phyloP scores from a whole-genome alignment of 164 flowering plant species.

The Kingdonia uniflora region DNA sequence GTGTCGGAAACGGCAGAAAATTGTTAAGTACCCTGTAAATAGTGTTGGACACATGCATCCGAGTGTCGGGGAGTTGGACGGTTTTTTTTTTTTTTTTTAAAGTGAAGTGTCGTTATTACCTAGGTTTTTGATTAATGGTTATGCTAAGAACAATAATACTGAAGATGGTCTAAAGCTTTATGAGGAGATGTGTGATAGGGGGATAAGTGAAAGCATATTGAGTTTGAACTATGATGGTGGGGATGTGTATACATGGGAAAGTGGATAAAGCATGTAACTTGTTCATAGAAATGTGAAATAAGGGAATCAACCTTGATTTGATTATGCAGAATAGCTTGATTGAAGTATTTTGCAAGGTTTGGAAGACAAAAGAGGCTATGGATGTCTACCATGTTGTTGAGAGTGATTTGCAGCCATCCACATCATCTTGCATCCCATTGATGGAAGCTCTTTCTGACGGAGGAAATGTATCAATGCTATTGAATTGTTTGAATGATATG shows the following conservation, averaged over 20 bases:
- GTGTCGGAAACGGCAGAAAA: too few relatives aligned
- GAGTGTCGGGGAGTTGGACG: too few relatives aligned
- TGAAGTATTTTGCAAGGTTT: conserved; percentile 34
- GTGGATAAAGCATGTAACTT: conserved; percentile 27
- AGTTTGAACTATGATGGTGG: conserved; percentile 43
- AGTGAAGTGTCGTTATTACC: too few relatives aligned
- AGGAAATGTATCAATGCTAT: conserved; percentile 33
- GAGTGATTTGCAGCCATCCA: conserved; percentile 34
- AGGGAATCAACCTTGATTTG: conserved; percentile 28
- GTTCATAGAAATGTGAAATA: conserved; percentile 45
- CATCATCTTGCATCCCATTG: conserved; percentile 31
- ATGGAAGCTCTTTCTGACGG: conserved; percentile 30
- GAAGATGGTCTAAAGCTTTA: conserved; percentile 34
- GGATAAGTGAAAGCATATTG: conserved; percentile 28
- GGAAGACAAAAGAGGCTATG: conserved; percentile 24
- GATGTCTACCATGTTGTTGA: conserved; percentile 24
- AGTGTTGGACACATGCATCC: too few relatives aligned
- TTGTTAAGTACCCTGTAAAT: too few relatives aligned
- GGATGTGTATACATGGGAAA: conserved; percentile 36
- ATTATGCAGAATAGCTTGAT: conserved; percentile 44
- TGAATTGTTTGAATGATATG: conserved; percentile 37
- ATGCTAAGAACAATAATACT: conserved; percentile 24
- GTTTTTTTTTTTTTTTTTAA: too few relatives aligned
- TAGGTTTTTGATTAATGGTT: conserved; percentile 50
- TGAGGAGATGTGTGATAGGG: conserved; percentile 44